Conservation (phyloP, 2,329 filamentous ascomycete genomes). For the Aspergillus luchuensis region DNA sequence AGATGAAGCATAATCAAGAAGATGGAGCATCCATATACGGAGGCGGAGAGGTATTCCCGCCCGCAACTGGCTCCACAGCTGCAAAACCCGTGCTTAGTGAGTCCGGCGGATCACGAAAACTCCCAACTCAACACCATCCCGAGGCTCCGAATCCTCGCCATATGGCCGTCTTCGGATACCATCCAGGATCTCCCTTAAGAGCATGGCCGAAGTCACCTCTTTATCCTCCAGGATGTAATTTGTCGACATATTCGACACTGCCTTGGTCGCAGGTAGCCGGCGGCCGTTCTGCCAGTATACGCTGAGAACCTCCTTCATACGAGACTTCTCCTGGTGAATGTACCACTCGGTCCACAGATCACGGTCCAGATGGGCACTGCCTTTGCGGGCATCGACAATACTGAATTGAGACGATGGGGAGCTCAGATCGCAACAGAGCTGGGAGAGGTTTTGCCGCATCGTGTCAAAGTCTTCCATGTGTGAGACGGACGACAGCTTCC, state of each 20-base stretch:
- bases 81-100: constrained; percentile 24
- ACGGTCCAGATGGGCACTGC: constrained; percentile 54
- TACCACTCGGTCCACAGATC: constrained; percentile 65
- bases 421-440: constrained; percentile 44
- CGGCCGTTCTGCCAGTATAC: constrained; percentile 46
- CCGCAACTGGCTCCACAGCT: background rate
- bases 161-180: constrained; percentile 58
- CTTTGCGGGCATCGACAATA: constrained; percentile 54
- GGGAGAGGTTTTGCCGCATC: constrained; percentile 46
- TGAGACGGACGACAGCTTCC: constrained; percentile 56
- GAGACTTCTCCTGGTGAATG: constrained; percentile 64
- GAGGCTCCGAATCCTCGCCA: constrained; percentile 46
- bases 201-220: constrained; percentile 55
- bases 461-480: constrained; percentile 58
- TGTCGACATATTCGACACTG: constrained; percentile 25
- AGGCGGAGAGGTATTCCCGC: background rate
- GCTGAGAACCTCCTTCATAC: constrained; percentile 55
- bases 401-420: constrained; percentile 43
- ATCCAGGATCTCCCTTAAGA: constrained; percentile 62
- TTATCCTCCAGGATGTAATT: constrained; percentile 38
- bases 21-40: background rate
- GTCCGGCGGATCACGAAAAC: constrained; percentile 53
- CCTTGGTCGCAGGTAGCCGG: constrained; percentile 34
- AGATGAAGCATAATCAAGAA: background rate
- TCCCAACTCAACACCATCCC: constrained; percentile 49